Evolutionary conservation across 371 early-diverging fungal genomes (phyloP).

Genomic region (Mucor sp.): DNA sequence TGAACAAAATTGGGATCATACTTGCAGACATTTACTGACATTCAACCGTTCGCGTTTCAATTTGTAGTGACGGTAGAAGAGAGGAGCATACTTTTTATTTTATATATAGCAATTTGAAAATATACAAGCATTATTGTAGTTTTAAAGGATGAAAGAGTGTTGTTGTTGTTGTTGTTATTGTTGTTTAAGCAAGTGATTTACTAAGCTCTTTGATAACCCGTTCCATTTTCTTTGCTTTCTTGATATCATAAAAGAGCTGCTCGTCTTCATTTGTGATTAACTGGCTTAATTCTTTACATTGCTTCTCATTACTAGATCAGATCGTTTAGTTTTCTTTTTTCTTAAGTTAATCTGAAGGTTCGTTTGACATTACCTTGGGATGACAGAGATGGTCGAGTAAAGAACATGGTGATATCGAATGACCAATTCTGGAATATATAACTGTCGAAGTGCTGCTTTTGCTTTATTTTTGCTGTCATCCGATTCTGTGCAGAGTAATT

Average conservation of each 20-base stretch:
- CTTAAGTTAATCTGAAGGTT: too few relatives aligned
- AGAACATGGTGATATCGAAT: conserved; percentile 17
- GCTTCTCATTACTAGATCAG: conserved; percentile 1
- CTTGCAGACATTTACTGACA: too few relatives aligned
- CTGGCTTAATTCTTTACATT: not conserved
- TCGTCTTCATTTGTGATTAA: not conserved
- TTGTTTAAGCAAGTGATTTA: conserved; percentile 5
- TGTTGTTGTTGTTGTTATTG: not conserved
- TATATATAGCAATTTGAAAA: not conserved
- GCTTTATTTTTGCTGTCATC: conserved; percentile 1
- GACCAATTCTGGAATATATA: conserved; percentile 18
- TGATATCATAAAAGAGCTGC: conserved; percentile 8
- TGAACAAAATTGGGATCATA: too few relatives aligned
- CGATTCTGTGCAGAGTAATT: not conserved
- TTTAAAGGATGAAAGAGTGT: not conserved
- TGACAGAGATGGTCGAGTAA: not conserved
- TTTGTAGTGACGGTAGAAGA: too few relatives aligned
- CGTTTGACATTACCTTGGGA: conserved; percentile 4
- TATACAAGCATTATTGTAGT: not conserved
- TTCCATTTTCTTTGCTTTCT: conserved; percentile 7
- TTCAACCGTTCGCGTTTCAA: too few relatives aligned
- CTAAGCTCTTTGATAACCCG: conserved; percentile 13
- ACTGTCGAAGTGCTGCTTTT: conserved; percentile 5
- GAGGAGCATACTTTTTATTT: too few relatives aligned
- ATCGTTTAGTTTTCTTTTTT: not conserved